These are phyloP conservation scores for Sclerotinia glacialis DNA, from an alignment of 2,329 filamentous ascomycete genomes.

Conservation along the genomic window DNA sequence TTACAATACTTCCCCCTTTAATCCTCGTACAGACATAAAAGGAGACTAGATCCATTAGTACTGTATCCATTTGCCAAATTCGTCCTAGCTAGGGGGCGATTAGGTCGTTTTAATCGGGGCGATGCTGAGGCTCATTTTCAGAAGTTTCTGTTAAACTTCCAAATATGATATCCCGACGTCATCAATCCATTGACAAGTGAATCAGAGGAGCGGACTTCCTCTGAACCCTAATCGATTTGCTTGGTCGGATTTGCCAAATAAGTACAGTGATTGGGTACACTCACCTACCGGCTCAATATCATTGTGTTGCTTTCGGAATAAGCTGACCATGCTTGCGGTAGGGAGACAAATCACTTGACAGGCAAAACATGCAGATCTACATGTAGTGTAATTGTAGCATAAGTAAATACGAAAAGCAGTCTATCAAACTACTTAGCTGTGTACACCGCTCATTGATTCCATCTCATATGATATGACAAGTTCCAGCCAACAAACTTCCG, in stretches of 20 bases:
- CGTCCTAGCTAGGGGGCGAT: too few relatives aligned
- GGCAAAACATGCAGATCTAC: slow-evolving; percentile 1
- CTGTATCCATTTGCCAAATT: too few relatives aligned
- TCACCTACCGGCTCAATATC: neutral
- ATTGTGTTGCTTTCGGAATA: neutral
- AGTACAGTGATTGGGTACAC: neutral
- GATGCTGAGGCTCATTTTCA: too few relatives aligned
- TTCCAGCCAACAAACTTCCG: slow-evolving; percentile 1
- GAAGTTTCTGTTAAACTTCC: too few relatives aligned
- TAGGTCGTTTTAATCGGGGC: too few relatives aligned
- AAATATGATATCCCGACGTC: too few relatives aligned
- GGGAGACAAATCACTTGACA: neutral
- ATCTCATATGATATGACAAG: slow-evolving; percentile 8
- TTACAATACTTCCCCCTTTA: neutral
- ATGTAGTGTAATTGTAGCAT: neutral
- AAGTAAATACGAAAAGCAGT: neutral
- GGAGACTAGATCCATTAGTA: too few relatives aligned
- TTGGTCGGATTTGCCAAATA: neutral
- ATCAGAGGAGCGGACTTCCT: too few relatives aligned
- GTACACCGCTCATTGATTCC: slow-evolving; percentile 10
- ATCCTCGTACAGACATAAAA: too few relatives aligned
- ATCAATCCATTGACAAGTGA: too few relatives aligned
- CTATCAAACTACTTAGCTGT: slow-evolving; percentile 4
- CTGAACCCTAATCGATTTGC: too few relatives aligned
- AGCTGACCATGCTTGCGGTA: neutral